These are phyloP conservation scores for Perkinsus olseni DNA, from an alignment of 169 alveolate species.

Conservation along the genomic window DNA sequence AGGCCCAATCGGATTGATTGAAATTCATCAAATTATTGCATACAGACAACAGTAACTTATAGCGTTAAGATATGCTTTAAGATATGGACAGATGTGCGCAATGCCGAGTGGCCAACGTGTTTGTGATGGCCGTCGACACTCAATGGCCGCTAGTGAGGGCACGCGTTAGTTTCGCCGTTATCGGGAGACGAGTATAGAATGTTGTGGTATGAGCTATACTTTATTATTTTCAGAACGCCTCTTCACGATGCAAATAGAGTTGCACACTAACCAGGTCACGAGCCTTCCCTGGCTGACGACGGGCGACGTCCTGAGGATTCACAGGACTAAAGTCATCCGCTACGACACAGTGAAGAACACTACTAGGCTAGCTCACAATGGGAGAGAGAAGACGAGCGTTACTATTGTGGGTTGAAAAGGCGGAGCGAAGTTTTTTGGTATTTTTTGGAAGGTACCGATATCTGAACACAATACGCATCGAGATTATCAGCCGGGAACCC, in stretches of 20 bases:
- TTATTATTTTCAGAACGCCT: not conserved
- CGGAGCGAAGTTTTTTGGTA: not conserved
- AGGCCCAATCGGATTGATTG: no score
- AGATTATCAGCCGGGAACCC: not conserved
- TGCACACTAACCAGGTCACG: not conserved
- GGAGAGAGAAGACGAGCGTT: not conserved
- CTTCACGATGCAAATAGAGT: not conserved
- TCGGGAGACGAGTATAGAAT: no score
- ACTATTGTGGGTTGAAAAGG: not conserved
- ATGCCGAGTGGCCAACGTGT: no score
- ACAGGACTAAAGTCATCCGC: not conserved
- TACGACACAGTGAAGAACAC: not conserved
- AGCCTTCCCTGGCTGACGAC: not conserved
- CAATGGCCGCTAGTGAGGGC: no score
- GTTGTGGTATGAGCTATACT: no score
- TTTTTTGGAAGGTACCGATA: not conserved
- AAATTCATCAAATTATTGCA: no score
- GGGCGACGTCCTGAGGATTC: not conserved
- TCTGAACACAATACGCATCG: not conserved
- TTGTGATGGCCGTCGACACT: no score
- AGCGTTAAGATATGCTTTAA: no score
- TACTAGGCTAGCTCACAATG: not conserved
- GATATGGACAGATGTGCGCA: no score
- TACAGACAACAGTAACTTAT: no score
- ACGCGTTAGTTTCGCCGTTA: no score